These are phyloP conservation scores for Kodamaea kaohsiungensis DNA, from an alignment of 805 yeast species.

Conservation along the genomic window DNA sequence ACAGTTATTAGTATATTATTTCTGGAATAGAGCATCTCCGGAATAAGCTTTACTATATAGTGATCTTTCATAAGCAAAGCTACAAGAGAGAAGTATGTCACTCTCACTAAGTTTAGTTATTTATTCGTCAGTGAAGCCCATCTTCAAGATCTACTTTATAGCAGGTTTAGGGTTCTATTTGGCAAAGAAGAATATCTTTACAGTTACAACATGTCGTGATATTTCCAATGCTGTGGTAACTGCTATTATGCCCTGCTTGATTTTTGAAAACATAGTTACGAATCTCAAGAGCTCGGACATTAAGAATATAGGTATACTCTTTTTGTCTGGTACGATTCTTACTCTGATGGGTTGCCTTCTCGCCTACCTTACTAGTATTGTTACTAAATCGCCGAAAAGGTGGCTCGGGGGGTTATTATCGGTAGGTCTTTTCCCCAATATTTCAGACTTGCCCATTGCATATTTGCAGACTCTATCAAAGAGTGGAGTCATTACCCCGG, in stretches of 20 bases:
- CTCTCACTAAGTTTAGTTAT: slow-evolving; percentile 55
- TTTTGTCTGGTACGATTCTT: slow-evolving; percentile 49
- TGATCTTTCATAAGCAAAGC: too few species aligned
- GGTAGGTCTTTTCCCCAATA: slow-evolving; percentile 76
- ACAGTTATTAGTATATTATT: too few species aligned
- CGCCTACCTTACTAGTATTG: slow-evolving; percentile 46
- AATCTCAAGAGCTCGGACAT: slow-evolving; percentile 69
- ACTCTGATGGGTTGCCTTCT: slow-evolving; percentile 51
- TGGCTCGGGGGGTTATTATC: slow-evolving; percentile 78
- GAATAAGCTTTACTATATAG: too few species aligned
- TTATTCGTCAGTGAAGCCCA: slow-evolving; percentile 82
- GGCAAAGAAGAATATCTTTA: slow-evolving; percentile 61
- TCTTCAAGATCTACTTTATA: slow-evolving; percentile 75
- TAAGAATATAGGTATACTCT: slow-evolving; percentile 66
- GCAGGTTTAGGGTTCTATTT: slow-evolving; percentile 65
- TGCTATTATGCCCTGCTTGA: slow-evolving; percentile 71
- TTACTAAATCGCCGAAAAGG: slow-evolving; percentile 62
- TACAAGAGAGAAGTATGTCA: background rate
- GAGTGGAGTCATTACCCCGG: slow-evolving; percentile 50
- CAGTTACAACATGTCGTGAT: slow-evolving; percentile 68
- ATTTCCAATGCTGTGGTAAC: slow-evolving; percentile 68
- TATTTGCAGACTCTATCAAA: slow-evolving; percentile 72
- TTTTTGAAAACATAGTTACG: slow-evolving; percentile 69
- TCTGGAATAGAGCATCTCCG: too few species aligned
- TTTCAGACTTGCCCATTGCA: slow-evolving; percentile 84